Base-by-base conservation (phyloP, 257 asterid genomes). In the Plantago major region DNA sequence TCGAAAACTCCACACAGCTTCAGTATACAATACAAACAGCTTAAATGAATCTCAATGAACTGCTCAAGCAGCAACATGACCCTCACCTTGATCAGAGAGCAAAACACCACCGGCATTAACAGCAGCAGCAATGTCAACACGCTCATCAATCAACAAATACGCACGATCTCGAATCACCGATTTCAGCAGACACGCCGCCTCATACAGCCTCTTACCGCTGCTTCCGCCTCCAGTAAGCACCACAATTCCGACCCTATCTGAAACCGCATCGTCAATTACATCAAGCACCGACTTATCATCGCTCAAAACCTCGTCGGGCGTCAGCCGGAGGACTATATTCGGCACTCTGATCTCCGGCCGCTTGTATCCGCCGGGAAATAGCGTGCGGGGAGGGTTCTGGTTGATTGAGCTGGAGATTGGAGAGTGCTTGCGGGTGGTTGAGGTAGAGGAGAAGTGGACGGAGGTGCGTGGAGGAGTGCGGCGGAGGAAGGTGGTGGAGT, bases 301-400 rank as follows among this genome's bases (percentile, higher is more conserved):
- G 46, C 70, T 64, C 60, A 79, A 49, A 38, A 84, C 82, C 49
- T 86, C 86, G 6, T 82, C 86, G 22, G 88, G 63, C 65, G 80
- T 75, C 67, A 92, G 62, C 15, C 74, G 80, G 55, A 92, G 91
- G 45, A 89, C 73, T 51, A 89, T 66, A 63, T 71, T 80, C 0
- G 97, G 98, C 45, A 86, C 85, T 65, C 74, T 86, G 71, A 92
- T 86, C 64, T 86, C 95, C 46, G 98, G 95, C n/a, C 97, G 86
- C 87, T 89, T 92, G 84, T 74, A 92, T 14, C 96, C 98, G 59
- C 98, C 95, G 16, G 93, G 96, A 50, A 89, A 86, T 64, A 84
- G 67, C 3, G 93, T 92, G 47, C 94, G 67, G 19, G 89, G 90
- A 5, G 74, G 86, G 75, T 64, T 77, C 62, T 70, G 84, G 65